Evolutionary conservation across 208 protist genomes (phyloP).

Genomic region (Leishmania amazonensis): DNA sequence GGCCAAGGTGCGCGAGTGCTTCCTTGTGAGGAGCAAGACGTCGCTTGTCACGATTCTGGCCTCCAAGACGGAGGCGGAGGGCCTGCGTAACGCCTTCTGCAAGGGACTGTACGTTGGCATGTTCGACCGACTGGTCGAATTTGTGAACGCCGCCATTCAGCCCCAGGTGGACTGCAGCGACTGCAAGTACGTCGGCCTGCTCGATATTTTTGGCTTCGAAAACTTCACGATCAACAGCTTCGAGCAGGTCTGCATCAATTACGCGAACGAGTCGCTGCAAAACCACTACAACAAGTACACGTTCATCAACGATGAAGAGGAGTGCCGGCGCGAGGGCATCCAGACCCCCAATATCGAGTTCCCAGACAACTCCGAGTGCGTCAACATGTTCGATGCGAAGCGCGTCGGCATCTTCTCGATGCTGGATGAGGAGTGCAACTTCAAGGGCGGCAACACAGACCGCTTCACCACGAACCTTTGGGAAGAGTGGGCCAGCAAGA

Average conservation of each 20-base stretch:
- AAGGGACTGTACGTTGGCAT: slow-evolving; percentile 90
- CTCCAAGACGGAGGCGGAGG: slow-evolving; percentile 76
- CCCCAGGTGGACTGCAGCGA: slow-evolving; percentile 47
- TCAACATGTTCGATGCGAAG: slow-evolving; percentile 87
- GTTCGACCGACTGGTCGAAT: slow-evolving; percentile 90
- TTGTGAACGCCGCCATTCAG: slow-evolving; percentile 81
- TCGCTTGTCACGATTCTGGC: slow-evolving; percentile 79
- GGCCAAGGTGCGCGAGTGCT: slow-evolving; percentile 60
- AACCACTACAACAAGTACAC: slow-evolving; percentile 98
- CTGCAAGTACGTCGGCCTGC: slow-evolving; percentile 93
- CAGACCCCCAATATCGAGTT: slow-evolving; percentile 76
- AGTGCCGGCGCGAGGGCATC: slow-evolving; percentile 88
- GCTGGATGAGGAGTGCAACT: slow-evolving; percentile 92
- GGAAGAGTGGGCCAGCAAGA: slow-evolving; percentile 57
- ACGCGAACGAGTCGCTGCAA: slow-evolving; percentile 97
- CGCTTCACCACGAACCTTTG: slow-evolving; percentile 81
- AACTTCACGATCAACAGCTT: slow-evolving; percentile 96
- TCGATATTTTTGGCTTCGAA: slow-evolving; percentile 98
- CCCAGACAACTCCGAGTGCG: slow-evolving; percentile 88
- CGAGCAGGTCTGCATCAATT: slow-evolving; percentile 98
- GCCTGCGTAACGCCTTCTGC: slow-evolving; percentile 86
- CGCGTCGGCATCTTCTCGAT: slow-evolving; percentile 81
- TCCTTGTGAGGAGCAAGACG: slow-evolving; percentile 82
- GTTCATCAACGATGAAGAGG: slow-evolving; percentile 94
- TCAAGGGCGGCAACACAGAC: slow-evolving; percentile 71